Percentiles rank a stretch among this genome's conserved stretches.
Conservation (phyloP, 257 asterid genomes). For the Solanum tarapatanum region DNA sequence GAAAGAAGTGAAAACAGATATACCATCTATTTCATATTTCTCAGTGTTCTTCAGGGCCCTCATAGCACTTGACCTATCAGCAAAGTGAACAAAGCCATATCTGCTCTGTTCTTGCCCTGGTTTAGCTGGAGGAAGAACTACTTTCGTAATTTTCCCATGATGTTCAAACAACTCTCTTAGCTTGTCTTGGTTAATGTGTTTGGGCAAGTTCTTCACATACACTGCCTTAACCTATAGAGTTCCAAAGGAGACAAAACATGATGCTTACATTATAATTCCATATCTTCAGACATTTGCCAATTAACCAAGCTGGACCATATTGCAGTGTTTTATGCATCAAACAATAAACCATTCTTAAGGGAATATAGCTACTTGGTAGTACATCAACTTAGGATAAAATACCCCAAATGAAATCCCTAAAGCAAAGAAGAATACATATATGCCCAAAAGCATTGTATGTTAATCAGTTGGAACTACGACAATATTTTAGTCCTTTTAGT, state of each 20-base stretch:
- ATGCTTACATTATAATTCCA: neutral
- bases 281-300: neutral
- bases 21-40: conserved; percentile 84
- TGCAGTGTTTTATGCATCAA: neutral
- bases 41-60: conserved; percentile 87
- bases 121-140: conserved; percentile 95
- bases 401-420: neutral
- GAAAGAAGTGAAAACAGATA: neutral
- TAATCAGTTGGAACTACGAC: neutral
- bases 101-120: conserved; percentile 92
- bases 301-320: neutral
- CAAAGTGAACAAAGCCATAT: conserved; percentile 90
- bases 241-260: neutral
- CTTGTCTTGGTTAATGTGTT: conserved; percentile 69
- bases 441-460: neutral
- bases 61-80: conserved; percentile 82
- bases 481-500: neutral
- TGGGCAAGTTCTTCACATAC: conserved; percentile 89
- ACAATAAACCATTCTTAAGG: neutral
- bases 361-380: neutral
- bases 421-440: neutral
- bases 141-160: conserved; percentile 80
- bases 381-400: neutral
- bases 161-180: conserved; percentile 69
- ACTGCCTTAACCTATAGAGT: conserved; percentile 76